Evolutionary conservation across 371 early-diverging fungal species (phyloP).

Genomic region (Mucor racemosus): DNA sequence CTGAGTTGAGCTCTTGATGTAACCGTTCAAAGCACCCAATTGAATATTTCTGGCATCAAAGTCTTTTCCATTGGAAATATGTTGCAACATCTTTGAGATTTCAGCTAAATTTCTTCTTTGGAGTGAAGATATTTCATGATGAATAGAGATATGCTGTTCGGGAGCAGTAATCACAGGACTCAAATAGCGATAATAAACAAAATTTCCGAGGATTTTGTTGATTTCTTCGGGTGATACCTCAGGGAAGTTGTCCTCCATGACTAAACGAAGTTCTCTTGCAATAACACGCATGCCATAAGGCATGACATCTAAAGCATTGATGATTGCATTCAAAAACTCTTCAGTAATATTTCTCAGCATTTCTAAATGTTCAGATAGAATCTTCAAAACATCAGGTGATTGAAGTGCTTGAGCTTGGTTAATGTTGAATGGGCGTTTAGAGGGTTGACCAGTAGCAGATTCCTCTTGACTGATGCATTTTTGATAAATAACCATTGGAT

Average conservation of each 20-base stretch:
- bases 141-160: constrained; percentile 94
- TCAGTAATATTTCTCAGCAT: constrained; percentile 80
- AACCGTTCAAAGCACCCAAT: constrained; percentile 77
- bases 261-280: constrained; percentile 85
- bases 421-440: constrained; percentile 78
- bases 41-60: constrained; percentile 73
- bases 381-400: constrained; percentile 83
- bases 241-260: constrained; percentile 85
- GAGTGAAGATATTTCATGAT: constrained; percentile 76
- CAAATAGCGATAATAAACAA: constrained; percentile 96
- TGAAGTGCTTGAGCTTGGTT: constrained; percentile 82
- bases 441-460: constrained; percentile 83
- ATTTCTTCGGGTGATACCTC: constrained; percentile 79
- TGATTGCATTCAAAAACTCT: constrained; percentile 82
- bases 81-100: constrained; percentile 92
- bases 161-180: constrained; percentile 98
- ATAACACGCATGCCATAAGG: constrained; percentile 96
- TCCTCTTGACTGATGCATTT: constrained; percentile 90
- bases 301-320: constrained; percentile 78
- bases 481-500: constrained; percentile 92
- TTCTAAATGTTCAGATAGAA: constrained; percentile 74
- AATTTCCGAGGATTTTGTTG: constrained; percentile 87
- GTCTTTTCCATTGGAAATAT: constrained; percentile 85
- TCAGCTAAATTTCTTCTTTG: constrained; percentile 97
- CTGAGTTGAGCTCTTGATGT: constrained; percentile 74